Conservation (phyloP, 2,329 filamentous ascomycete species). For the Beauveria australis region DNA sequence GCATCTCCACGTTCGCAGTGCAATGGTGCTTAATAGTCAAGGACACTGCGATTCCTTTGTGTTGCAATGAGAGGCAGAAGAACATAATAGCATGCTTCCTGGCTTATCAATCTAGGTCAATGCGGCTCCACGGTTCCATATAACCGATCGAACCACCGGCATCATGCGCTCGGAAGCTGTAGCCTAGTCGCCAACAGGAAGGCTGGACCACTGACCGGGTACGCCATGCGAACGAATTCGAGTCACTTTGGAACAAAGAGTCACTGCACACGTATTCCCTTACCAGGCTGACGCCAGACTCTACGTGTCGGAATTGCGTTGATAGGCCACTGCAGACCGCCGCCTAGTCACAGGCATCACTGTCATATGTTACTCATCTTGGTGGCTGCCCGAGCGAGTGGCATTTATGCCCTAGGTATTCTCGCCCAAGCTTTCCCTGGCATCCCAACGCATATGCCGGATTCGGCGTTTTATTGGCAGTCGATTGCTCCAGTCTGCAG, state of each 20-base stretch:
- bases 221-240: slow-evolving; percentile 10
- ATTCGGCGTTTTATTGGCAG: background rate
- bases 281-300: slow-evolving; percentile 7
- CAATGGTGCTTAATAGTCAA: background rate
- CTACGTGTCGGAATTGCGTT: slow-evolving; percentile 1
- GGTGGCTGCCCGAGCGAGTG: background rate
- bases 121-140: background rate
- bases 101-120: background rate
- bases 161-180: background rate
- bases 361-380: background rate
- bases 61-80: background rate
- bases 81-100: background rate
- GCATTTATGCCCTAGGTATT: background rate
- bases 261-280: slow-evolving; percentile 4
- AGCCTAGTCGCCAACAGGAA: background rate
- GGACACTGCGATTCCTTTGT: background rate
- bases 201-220: slow-evolving; percentile 2
- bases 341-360: background rate
- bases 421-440: background rate
- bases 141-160: background rate
- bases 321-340: background rate
- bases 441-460: background rate
- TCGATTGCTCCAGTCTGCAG: background rate
- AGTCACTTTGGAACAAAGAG: slow-evolving; percentile 2
- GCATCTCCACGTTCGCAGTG: background rate